A percentile compares a stretch with the other conserved stretches of the same genome.
phyloP scores from a whole-genome alignment of 192 early-diverging fungal genomes.

The Powellomyces hirtus region DNA sequence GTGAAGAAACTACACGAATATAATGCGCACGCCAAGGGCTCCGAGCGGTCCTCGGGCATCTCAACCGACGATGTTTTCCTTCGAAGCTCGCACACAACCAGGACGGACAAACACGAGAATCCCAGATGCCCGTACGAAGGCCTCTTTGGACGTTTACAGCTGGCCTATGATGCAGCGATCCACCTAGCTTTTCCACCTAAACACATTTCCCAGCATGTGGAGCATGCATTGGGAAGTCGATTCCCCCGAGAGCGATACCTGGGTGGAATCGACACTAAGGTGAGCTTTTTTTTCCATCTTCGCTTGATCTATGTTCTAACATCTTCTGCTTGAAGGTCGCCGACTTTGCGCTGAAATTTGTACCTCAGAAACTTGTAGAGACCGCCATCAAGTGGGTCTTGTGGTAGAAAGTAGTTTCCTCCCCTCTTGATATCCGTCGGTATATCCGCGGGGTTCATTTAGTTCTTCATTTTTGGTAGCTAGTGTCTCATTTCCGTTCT shows the following conservation, averaged over 20 bases:
- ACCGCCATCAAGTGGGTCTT: conserved; percentile 1
- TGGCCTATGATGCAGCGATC: neutral
- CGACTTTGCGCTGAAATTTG: neutral
- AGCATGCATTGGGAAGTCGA: conserved; percentile 14
- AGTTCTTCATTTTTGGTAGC: too few species aligned
- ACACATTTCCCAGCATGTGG: conserved; percentile 25
- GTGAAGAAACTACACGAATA: neutral
- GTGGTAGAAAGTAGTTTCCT: too few species aligned
- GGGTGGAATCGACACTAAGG: conserved; percentile 10
- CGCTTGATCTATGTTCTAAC: too few species aligned
- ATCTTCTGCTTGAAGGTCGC: conserved; percentile 11
- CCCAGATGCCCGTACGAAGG: neutral
- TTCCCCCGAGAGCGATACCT: conserved; percentile 17
- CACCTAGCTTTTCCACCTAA: conserved; percentile 16
- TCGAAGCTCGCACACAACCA: too few species aligned
- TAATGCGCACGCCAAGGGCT: neutral
- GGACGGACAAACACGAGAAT: neutral
- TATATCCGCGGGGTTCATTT: too few species aligned
- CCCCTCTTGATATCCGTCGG: too few species aligned
- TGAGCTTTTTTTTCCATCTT: too few species aligned
- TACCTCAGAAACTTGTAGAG: conserved; percentile 11
- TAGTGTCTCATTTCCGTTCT: too few species aligned
- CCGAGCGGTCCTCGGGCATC: neutral
- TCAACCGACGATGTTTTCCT: neutral
- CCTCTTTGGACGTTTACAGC: conserved; percentile 7